Conservation (phyloP, 1,284 basidiomycete genomes). For the Ceratobasidium sp. region DNA sequence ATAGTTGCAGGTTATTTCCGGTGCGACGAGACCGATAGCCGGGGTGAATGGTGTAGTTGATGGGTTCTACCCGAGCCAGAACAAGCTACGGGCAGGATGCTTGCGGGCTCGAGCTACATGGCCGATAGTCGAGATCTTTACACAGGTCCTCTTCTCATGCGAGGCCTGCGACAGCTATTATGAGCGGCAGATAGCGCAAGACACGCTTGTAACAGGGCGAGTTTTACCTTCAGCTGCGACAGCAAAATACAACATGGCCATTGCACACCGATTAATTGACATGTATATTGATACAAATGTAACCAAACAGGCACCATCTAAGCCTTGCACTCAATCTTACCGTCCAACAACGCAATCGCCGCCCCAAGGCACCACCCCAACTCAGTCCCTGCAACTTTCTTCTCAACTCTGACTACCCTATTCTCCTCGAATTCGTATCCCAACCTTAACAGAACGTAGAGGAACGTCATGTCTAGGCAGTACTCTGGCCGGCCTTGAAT, state of each 20-base stretch:
- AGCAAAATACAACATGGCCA: not conserved
- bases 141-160: no score
- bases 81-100: no score
- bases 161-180: no score
- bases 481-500: conserved; percentile 88
- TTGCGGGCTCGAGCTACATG: no score
- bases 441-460: conserved; percentile 86
- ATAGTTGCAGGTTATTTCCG: no score
- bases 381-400: conserved; percentile 92
- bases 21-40: no score
- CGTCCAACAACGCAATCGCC: conserved; percentile 69
- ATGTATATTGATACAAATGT: conserved; percentile 21
- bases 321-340: conserved; percentile 45
- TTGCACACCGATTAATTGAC: conserved; percentile 1
- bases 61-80: no score
- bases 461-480: conserved; percentile 96
- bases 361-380: conserved; percentile 95
- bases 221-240: not conserved
- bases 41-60: no score
- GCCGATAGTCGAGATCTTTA: no score
- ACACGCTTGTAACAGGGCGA: not conserved
- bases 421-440: conserved; percentile 83
- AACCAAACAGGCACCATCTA: conserved; percentile 5
- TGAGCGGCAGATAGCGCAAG: no score
- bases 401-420: conserved; percentile 80